Base-by-base conservation (phyloP, 2,329 filamentous ascomycete genomes). In the Fusarium nisikadoi region DNA sequence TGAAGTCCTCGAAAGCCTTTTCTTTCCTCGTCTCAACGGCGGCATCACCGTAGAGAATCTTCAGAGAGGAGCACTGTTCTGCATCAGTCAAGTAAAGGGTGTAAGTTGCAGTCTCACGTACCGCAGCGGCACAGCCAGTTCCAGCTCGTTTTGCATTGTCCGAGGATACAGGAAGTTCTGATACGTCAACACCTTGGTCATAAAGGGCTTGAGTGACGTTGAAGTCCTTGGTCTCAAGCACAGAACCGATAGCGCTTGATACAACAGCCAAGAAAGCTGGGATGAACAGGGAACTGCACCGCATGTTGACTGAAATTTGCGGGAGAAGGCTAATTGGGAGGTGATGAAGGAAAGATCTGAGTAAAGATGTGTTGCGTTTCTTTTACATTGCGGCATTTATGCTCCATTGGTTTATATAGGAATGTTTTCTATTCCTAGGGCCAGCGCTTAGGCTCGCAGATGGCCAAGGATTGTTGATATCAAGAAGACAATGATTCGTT, bases 161-260 rank as follows among this genome's bases (percentile, higher is more conserved):
- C 2, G 9, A 9, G 9, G 62, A 43, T 27, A 59, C 17, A 11
- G 56, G 56, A 42, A 59, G 56, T 17, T 65, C 38, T 8, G 23
- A 42, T 8, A 71, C 68, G 29, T 68, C 43, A 20, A 72, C 43
- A 3, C 69, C 63, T 36, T 61, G 49, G 16, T 59, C 52, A 10
- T 68, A 59, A 13, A 72, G 69, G 10, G 69, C 69, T 33, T 71
- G 46, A 10, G 68, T 68, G 10, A 71, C 35, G 11, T 68, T 71
- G 20, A 72, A 71, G 20, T 49, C 29, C 16, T 33, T 29, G 1
- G 69, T 43, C 36, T 71, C 68, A 5, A 68, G 42, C 1, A 57
- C 10, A 27, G 41, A 12, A 16, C 58, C 45, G 5, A 29, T 5
- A 8, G 47, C 67, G 10, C 19, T 27, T 27, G 46, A 41, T 9